Conservation (phyloP, 1,284 basidiomycete genomes). For the Leccinum ponderosum region DNA sequence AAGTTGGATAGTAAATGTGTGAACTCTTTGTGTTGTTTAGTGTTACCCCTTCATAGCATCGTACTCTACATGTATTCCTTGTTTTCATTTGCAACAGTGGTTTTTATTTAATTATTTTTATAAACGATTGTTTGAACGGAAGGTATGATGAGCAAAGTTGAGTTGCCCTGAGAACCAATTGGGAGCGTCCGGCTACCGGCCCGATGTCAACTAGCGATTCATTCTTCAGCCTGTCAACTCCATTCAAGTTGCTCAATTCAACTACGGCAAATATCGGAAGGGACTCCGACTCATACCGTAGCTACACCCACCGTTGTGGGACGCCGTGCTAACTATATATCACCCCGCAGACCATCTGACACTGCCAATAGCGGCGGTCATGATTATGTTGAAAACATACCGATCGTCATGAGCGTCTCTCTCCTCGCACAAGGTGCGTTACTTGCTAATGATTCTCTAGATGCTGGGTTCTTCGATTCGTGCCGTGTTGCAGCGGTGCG, state of each 20-base stretch:
- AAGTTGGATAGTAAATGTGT: slow-evolving; percentile 16
- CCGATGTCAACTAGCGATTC: background rate
- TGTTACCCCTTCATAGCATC: slow-evolving; percentile 22
- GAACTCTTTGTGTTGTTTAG: slow-evolving; percentile 13
- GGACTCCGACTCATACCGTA: background rate
- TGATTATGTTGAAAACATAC: background rate
- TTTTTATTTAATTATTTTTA: background rate
- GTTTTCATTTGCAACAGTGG: slow-evolving; percentile 7
- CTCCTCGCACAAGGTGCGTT: background rate
- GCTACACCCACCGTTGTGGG: background rate
- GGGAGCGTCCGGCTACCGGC: background rate
- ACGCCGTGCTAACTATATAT: slow-evolving; percentile 7
- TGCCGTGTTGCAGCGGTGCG: background rate
- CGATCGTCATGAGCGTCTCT: background rate
- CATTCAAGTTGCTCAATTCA: background rate
- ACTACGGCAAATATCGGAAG: background rate
- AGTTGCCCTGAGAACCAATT: background rate
- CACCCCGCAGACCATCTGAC: background rate
- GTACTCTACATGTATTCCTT: slow-evolving; percentile 25
- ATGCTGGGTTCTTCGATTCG: slow-evolving; percentile 31
- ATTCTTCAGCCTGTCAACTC: background rate
- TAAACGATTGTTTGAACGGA: background rate
- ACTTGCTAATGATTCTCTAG: slow-evolving; percentile 4
- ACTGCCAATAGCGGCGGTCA: background rate
- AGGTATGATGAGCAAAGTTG: background rate